Evolutionary conservation across 495 filamentous ascomycete species (phyloP), one percentile per base, ranked within the genome.

Genomic region (Acidomyces sp.): DNA sequence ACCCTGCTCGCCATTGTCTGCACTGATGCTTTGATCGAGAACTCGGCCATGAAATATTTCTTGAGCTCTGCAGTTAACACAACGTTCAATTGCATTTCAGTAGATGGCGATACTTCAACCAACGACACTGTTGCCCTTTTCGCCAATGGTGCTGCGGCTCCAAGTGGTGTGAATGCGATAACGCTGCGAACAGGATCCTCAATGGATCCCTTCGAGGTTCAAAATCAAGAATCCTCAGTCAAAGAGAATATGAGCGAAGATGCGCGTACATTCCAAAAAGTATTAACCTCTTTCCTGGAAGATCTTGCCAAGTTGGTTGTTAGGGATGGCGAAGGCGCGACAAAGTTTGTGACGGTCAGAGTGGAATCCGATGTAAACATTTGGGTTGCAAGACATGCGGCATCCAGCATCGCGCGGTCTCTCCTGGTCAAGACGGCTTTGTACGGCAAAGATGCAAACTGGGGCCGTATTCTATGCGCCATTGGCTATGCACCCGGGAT

Each of bases 361-460:
- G 80, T 97, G 24, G 70, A 67, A 21, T 78, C 85, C 57, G 75
- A 77, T 6, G 64, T 77, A 2, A 75, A 74, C 63, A 68, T 58
- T 75, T 34, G 44, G 15, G 59, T 61, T 43, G 68, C 68, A n/a
- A 36, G 37, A 16, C 57, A 48, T 20, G 62, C 95, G 41, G 92
- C 88, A 16, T 78, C 74, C 37, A 83, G 81, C 26, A 93, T 96
- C 62, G 86, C 90, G n/a, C 75, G 81, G 27, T 93, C 85, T 4
- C 83, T 92, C 15, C 71, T 99, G 30, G 88, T 99, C 32, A 99
- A 96, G 68, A 96, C 92, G 0, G 90, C 92, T 0, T 69, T 99
- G 24, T 96, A 96, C 57, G 90, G 90, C 37, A 81, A 85, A 52
- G 92, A 99, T 56, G 90, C 90, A 2, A 99, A 99, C 69, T 96